Base-by-base conservation (phyloP, 2,329 filamentous ascomycete species). In the Penicillium sp. region DNA sequence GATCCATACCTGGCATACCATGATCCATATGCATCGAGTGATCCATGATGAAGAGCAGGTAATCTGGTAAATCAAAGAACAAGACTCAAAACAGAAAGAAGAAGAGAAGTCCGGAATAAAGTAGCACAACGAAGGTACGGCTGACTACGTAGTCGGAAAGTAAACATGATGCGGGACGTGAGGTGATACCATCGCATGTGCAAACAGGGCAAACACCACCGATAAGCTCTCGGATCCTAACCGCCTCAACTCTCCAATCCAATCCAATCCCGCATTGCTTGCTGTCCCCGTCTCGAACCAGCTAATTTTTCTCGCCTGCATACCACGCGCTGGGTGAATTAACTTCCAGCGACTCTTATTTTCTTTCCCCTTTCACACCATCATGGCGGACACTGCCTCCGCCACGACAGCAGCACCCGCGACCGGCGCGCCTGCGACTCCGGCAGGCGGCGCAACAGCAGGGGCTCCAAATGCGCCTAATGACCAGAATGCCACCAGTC, bases 11-110 rank as follows among this genome's bases (percentile, higher is more conserved):
- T 67, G 87, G 84, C 33, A 37, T 37, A 63, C 80, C 81, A 67
- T 87, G 84, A 59, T 81, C 84, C 80, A 82, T 82, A 58, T 77
- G 69, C 49, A 51, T 51, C 15, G 35, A 43, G 37, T 50, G 48
- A 41, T 75, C 73, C 73, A 76, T 73, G 6, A 48, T 37, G 31
- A 47, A 48, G 4, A 46, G 5, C 8, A 42, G 11, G 29, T 20
- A 2, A 14, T 1, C 35, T 22, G 11, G 22, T 6, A 25, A 41
- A 5, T 15, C 7, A 35, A 25, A 51, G 11, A 41, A 49, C 6
- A 11, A 4, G 31, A 51, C 1, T 14, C 4, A 12, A 33, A 20
- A 22, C 25, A 31, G 9, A 23, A 43, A 9, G 20, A 49, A 14
- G n/a, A 27, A 15, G 5, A 26, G n/a, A 29, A 12, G 18, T 5